Percentiles rank a stretch among this genome's conserved stretches.
Conservation (phyloP, 345 rosid genomes). For the Excoecaria cochinchinensis region DNA sequence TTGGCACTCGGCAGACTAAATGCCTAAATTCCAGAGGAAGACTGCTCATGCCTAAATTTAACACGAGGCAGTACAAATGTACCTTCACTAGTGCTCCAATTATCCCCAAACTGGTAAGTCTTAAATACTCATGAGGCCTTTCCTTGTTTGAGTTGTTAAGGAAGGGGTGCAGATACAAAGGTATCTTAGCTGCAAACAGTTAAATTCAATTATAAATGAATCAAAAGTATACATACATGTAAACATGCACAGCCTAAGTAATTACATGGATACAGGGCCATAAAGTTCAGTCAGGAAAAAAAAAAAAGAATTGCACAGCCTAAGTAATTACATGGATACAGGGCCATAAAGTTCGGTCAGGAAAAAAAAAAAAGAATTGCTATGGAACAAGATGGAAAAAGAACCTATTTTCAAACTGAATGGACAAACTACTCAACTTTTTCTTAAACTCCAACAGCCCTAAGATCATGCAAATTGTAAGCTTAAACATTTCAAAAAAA, state of each 20-base stretch:
- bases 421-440: neutral
- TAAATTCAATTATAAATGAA: neutral
- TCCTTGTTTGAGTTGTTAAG: constrained; percentile 32
- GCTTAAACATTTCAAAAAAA: neutral
- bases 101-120: constrained; percentile 61
- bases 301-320: neutral
- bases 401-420: neutral
- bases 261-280: neutral
- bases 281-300: neutral
- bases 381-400: neutral
- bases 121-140: constrained; percentile 45
- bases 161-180: constrained; percentile 48
- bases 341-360: neutral
- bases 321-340: neutral
- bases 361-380: neutral
- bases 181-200: constrained; percentile 44
- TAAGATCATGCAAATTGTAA: neutral
- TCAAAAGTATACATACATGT: neutral
- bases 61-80: constrained; percentile 1
- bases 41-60: neutral
- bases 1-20: no score
- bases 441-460: neutral
- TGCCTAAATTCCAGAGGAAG: neutral
- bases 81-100: constrained; percentile 63
- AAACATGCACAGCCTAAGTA: neutral